Evolutionary conservation across 805 yeast genomes (phyloP).

Genomic region (Monosporozyma unispora): DNA sequence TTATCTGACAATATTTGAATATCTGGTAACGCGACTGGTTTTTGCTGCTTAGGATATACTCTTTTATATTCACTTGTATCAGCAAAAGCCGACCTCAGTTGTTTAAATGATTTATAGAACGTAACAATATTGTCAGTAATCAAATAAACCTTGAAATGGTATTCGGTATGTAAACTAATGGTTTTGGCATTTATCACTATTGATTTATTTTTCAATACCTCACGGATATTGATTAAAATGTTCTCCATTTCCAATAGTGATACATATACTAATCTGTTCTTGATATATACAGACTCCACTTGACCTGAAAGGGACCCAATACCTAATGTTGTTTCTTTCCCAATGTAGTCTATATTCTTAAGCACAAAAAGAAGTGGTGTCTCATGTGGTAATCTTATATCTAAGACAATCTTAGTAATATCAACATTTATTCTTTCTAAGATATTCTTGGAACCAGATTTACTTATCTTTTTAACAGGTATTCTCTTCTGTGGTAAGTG

Average conservation of each 20-base stretch:
- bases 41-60: constrained; percentile 21
- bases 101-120: constrained; percentile 39
- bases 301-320: constrained; percentile 10
- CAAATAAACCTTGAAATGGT: constrained; percentile 36
- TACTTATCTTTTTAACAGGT: background rate
- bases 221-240: constrained; percentile 8
- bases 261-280: constrained; percentile 14
- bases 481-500: constrained; percentile 7
- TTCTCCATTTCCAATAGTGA: constrained; percentile 14
- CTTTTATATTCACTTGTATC: constrained; percentile 24
- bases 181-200: constrained; percentile 11
- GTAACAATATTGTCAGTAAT: constrained; percentile 44
- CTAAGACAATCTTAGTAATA: constrained; percentile 19
- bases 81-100: constrained; percentile 36
- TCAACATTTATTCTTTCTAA: constrained; percentile 4
- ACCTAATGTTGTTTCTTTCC: constrained; percentile 2
- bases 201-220: background rate
- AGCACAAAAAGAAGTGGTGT: constrained; percentile 17
- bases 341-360: constrained; percentile 6
- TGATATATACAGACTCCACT: constrained; percentile 26
- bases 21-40: constrained; percentile 32
- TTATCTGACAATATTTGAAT: constrained; percentile 35
- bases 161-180: constrained; percentile 26
- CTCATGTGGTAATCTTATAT: constrained; percentile 21
- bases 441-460: background rate